Conservation (phyloP, 345 rosid genomes). For the Arabis hirsuta region DNA sequence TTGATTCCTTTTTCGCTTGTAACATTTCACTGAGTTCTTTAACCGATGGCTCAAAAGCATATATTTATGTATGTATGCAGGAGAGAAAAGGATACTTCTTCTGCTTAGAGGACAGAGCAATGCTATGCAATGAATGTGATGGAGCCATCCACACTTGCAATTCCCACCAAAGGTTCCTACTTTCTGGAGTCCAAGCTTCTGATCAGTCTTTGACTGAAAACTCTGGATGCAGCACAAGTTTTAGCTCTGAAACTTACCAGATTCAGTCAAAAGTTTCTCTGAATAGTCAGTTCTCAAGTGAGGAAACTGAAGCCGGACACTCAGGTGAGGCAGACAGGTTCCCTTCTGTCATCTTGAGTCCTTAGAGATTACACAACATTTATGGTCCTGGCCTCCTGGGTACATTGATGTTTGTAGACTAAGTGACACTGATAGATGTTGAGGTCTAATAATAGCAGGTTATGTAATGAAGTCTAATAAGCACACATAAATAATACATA, state of each 20-base stretch:
- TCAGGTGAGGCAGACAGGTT: conserved; percentile 29
- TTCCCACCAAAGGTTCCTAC: conserved; percentile 48
- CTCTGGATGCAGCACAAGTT: conserved; percentile 36
- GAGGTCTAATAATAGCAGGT: too few species aligned
- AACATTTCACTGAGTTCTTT: neutral
- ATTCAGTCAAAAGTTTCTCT: conserved; percentile 33
- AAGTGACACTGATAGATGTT: too few species aligned
- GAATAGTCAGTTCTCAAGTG: conserved; percentile 34
- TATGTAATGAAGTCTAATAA: too few species aligned
- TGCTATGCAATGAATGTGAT: conserved; percentile 48
- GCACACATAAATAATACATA: too few species aligned
- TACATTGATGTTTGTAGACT: too few species aligned
- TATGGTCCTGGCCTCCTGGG: too few species aligned
- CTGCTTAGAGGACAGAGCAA: conserved; percentile 53
- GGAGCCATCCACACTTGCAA: conserved; percentile 42
- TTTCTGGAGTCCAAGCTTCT: conserved; percentile 46
- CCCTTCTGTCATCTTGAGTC: conserved; percentile 18
- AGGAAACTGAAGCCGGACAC: conserved; percentile 41
- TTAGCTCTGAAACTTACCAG: conserved; percentile 38
- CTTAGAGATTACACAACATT: conserved; percentile 6
- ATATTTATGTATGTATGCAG: conserved; percentile 20
- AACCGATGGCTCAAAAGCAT: neutral
- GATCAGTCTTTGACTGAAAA: conserved; percentile 24
- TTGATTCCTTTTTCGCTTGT: neutral
- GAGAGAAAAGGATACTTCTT: conserved; percentile 44